Evolutionary conservation across 2,329 filamentous ascomycete species (phyloP), one percentile per base, ranked within the genome.

Genomic region (Paracamarosporium sp.): DNA sequence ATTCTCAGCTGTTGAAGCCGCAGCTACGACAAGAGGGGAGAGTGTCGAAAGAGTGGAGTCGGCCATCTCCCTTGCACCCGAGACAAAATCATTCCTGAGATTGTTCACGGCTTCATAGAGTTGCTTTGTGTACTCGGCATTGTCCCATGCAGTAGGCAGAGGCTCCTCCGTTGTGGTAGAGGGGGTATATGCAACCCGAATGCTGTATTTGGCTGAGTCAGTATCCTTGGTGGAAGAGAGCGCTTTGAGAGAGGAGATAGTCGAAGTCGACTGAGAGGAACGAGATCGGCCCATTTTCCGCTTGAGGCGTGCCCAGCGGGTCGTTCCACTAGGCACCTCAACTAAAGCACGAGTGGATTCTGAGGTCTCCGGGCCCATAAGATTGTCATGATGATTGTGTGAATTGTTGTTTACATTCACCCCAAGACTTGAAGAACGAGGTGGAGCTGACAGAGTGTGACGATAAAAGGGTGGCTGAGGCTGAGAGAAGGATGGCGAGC

Each of bases 41-140:
- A 90, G 80, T 1, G 80, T 77, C 0, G 65, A 63, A 2, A 90
- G 69, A 0, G 87, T 84, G 25, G 79, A 81, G 0, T 79, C 74
- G 0, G 87, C 87, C 46, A 91, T 71, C 63, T 86, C 81, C 44
- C 83, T 79, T 0, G 87, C 85, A 1, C 86, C 87, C 61, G 84
- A 88, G 1, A 40, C 25, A 31, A 58, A 60, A 46, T 66, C 60
- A 15, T 55, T 50, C 33, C 64, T 36, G 2, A 71, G 48, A 2
- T 33, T 44, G 1, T 53, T 15, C 2, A 66, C 51, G 8, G 57
- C 59, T 2, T 25, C 24, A 4, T 30, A 13, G 2, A 50, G 36
- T n/a, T 22, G 33, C 9, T 41, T 20, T 7, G 7, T 30, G 31
- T 50, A 50, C n/a, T 50, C 35, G 15, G n/a, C 1, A 24, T 50